Conservation (phyloP, 192 early-diverging fungal species). For the Podila epicladia region DNA sequence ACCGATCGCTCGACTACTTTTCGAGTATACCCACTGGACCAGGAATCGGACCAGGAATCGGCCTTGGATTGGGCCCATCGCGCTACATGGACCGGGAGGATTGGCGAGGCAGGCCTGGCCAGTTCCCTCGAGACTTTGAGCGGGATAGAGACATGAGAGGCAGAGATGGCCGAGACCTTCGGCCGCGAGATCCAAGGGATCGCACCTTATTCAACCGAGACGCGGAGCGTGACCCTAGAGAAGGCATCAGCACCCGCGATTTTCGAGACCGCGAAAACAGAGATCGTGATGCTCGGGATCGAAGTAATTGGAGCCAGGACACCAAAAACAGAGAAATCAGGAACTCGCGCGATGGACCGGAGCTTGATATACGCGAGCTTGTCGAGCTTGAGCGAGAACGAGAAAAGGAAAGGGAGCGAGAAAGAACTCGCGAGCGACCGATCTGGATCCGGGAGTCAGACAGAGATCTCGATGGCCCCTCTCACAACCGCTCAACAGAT, state of each 20-base stretch:
- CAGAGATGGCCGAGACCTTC: slow-evolving; percentile 17
- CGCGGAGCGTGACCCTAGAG: slow-evolving; percentile 22
- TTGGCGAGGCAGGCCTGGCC: slow-evolving; percentile 20
- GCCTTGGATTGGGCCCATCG: slow-evolving; percentile 26
- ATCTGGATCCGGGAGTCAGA: slow-evolving; percentile 34
- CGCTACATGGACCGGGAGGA: slow-evolving; percentile 46
- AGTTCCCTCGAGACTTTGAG: slow-evolving; percentile 39
- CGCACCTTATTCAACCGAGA: not conserved
- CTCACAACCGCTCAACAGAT: slow-evolving; percentile 11
- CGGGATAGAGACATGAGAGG: slow-evolving; percentile 24
- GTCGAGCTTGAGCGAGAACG: slow-evolving; percentile 44
- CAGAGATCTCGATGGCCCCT: slow-evolving; percentile 21
- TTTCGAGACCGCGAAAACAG: slow-evolving; percentile 31
- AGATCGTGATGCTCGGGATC: slow-evolving; percentile 33
- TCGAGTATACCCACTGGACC: slow-evolving; percentile 7
- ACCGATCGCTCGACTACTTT: slow-evolving; percentile 36
- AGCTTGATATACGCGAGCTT: slow-evolving; percentile 37
- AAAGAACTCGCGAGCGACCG: slow-evolving; percentile 29
- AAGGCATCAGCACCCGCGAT: slow-evolving; percentile 38
- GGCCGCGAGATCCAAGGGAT: not conserved
- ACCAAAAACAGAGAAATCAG: slow-evolving; percentile 14
- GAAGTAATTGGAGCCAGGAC: slow-evolving; percentile 21
- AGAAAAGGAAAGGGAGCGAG: slow-evolving; percentile 24
- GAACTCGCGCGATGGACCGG: slow-evolving; percentile 20
- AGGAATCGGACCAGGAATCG: slow-evolving; percentile 14